Base-by-base conservation (phyloP, 2,329 filamentous ascomycete species). In the Geosmithia putterillii region DNA sequence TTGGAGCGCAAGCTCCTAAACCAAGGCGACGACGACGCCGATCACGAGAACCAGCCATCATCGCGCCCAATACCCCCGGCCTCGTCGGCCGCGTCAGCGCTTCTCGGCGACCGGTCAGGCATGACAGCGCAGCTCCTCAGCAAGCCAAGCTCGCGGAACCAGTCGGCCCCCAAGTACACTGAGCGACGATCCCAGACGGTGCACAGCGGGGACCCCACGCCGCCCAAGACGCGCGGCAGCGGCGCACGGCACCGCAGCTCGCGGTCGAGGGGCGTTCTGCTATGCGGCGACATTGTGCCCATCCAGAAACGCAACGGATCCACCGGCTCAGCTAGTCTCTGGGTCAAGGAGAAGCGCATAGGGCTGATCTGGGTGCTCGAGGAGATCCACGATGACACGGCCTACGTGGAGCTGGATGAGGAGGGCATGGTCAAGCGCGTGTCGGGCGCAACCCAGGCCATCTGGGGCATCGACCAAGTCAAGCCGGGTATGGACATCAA, bases 291-390 rank as follows among this genome's bases (percentile, higher is more conserved):
- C 59, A 90, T 98, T n/a, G 87, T 98, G 17, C 92, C 92, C 0
- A 98, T 98, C 46, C 85, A 89, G 59, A 98, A 96, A 63, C 79
- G 92, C 47, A 95, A 98, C 54, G 92, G 92, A 4, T 77, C 83
- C 10, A 90, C 83, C 4, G 92, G 92, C 2, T 89, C 92, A 45
- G 92, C 92, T 34, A 96, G 89, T 62, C 67, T 98, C 35, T 98
- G 92, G 92, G 92, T 98, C 3, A 98, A 98, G 66, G 92, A 98
- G 62, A 98, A 98, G 63, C 78, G 83, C 41, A 81, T 87, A 42
- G 89, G 90, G 9, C 65, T 98, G 46, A 96, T 98, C 47, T 98
- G 92, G 92, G 92, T 98, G 8, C 66, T 98, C 2, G 92, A 98
- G 60, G 92, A 98, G 63, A 96, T 98, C 47, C 86, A 90, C 44